Evolutionary conservation across 805 yeast species (phyloP).

Genomic region (Teunomyces lycoperdinae): DNA sequence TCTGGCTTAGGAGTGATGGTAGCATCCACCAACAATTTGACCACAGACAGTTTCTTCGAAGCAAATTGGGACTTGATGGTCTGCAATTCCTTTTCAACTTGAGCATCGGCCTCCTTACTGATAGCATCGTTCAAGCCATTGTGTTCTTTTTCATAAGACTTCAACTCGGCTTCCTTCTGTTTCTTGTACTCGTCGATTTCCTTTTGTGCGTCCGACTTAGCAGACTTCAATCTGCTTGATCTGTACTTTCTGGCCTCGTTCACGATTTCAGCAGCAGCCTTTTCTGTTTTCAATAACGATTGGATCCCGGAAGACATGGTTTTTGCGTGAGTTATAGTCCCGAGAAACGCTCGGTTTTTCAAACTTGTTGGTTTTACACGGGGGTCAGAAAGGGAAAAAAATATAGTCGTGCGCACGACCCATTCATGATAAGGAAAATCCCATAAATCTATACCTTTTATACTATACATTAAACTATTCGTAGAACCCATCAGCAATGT

Average conservation of each 20-base stretch:
- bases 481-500: conserved; percentile 79
- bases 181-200: conserved; percentile 86
- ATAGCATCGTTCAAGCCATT: conserved; percentile 73
- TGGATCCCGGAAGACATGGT: conserved; percentile 29
- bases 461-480: conserved; percentile 12
- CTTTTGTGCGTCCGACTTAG: conserved; percentile 86
- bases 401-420: background rate
- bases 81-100: conserved; percentile 67
- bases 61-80: conserved; percentile 64
- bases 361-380: no score
- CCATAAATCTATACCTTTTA: background rate
- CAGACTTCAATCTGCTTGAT: conserved; percentile 84
- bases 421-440: background rate
- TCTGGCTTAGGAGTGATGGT: conserved; percentile 78
- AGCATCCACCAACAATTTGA: conserved; percentile 74
- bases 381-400: background rate
- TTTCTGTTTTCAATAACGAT: conserved; percentile 67
- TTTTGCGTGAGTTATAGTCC: background rate
- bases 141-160: conserved; percentile 66
- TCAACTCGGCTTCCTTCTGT: conserved; percentile 80
- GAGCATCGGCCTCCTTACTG: conserved; percentile 73
- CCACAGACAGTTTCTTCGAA: conserved; percentile 63
- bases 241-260: conserved; percentile 90
- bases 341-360: background rate
- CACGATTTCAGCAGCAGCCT: conserved; percentile 95